Base-by-base conservation (phyloP, 257 asterid species). In the Solanum ahanhuiri region DNA sequence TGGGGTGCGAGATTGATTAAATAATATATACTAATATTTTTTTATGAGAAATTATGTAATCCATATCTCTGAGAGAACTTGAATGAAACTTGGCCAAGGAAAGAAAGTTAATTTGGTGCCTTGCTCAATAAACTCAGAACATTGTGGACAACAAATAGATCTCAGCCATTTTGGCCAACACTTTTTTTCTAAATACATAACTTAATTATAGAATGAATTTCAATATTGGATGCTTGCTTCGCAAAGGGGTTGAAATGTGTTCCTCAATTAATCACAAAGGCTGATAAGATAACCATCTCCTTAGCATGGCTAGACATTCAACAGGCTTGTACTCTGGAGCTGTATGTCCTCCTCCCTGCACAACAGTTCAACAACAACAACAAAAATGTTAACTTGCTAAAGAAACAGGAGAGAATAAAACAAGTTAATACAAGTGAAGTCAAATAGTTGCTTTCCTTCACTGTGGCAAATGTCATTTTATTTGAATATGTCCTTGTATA, bases 341-440 rank as follows among this genome's bases (percentile, higher is more conserved):
- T 30, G 90, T 89, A 63, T 89, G 91, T 30, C 91, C 91, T 34
- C 88, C 91, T 87, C 90, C 91, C 90, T 88, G 83, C 41, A 41
- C 28, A 67, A 48, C 12, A 76, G 34, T 39, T 76, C 18, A 64
- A 58, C 28, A 66, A 28, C 10, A 23, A n/a, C 9, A 23, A 18
- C 45, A 22, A 39, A n/a, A 76, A 23, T 23, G 23, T 76, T 76
- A 23, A 41, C 83, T 76, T 39, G 3, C 83, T 12, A 41, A n/a
- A 41, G 22, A 23, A 76, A 25, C 18, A 41, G 60, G n/a, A 41
- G 35, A 41, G 17, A 39, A 39, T 14, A 22, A 76, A 12, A 41
- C 14, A 25, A 39, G 58, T 75, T 23, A 7, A 63, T 3, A 84
- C 2, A 66, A 64, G 37, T 34, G 37, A 34, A 34, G 37, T 15